Evolutionary conservation across 78 protist species (phyloP), one percentile per base, ranked within the genome.

Genomic region (Dictyostelium capitatum): DNA sequence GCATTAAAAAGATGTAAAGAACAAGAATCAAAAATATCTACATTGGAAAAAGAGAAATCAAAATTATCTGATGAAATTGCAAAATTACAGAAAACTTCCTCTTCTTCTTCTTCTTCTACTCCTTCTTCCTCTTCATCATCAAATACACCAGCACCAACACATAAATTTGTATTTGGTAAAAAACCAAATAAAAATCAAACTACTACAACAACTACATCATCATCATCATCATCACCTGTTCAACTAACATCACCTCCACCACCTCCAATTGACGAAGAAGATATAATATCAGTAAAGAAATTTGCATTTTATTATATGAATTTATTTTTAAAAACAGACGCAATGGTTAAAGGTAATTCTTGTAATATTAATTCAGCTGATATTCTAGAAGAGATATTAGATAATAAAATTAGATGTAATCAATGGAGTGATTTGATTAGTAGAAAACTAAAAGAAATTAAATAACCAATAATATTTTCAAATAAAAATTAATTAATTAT

Each of bases 281-380:
- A 87, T 56, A 25, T 87, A 5, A 57, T 50, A 48, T 56, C 93
- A 4, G 93, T 87, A 0, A 87, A 87, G 15, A 64, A 64, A 14
- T 87, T 87, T 77, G 93, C 93, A 59, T 87, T 87, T 67, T 78
- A 74, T 77, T 87, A 82, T 82, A 77, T 87, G 84, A 87, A 46
- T 64, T 25, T 77, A 47, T 46, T 78, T 17, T 17, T 87, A 12
- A 87, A 87, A 77, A 72, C 93, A 0, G 93, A 87, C 28, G 84
- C 83, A 50, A 56, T 87, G 79, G 30, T 41, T 1, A 80, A 47
- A 19, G 93, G 93, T 14, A 37, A 64, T 14, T 46, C 37, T 20
- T 87, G 93, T 65, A 87, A 87, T 64, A 87, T 87, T 65, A 53
- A n/a, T 6, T 59, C 85, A 6, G 19, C 50, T 15, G 93, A 87